These are phyloP conservation scores for Phytopythium vexans DNA, from an alignment of 352 stramenopile genomes.

Conservation along the genomic window DNA sequence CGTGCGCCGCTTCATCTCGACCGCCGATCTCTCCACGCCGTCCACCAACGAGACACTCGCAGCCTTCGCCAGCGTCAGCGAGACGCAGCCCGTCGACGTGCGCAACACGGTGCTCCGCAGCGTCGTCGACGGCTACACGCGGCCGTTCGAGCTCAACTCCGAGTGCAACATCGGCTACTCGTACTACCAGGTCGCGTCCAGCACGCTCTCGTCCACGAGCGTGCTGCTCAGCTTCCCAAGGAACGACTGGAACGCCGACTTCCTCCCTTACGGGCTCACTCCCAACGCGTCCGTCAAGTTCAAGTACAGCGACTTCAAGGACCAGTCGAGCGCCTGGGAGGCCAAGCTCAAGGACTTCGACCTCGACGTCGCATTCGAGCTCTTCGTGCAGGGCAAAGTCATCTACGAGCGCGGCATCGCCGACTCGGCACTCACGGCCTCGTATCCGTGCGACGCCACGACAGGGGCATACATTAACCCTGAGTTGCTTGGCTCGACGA, in stretches of 20 bases:
- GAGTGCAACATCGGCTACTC: slow-evolving; percentile 16
- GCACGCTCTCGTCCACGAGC: slow-evolving; percentile 32
- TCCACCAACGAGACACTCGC: slow-evolving; percentile 12
- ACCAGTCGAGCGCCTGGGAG: slow-evolving; percentile 12
- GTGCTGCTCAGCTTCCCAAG: slow-evolving; percentile 31
- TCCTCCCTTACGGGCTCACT: slow-evolving; percentile 17
- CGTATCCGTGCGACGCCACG: slow-evolving; percentile 6
- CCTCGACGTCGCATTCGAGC: slow-evolving; percentile 7
- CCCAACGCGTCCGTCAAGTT: slow-evolving; percentile 15
- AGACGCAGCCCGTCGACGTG: background rate
- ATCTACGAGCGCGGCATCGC: slow-evolving; percentile 23
- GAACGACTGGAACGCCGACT: slow-evolving; percentile 36
- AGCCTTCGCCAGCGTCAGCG: background rate
- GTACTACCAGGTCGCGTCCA: slow-evolving; percentile 11
- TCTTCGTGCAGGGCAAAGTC: slow-evolving; percentile 22
- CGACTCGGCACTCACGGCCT: slow-evolving; percentile 8
- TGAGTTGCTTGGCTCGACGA: background rate
- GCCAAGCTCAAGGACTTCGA: slow-evolving; percentile 9
- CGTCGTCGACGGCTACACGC: slow-evolving; percentile 13
- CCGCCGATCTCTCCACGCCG: slow-evolving; percentile 8
- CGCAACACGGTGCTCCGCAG: slow-evolving; percentile 16
- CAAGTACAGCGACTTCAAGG: slow-evolving; percentile 7
- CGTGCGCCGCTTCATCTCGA: slow-evolving; percentile 10
- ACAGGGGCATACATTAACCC: background rate
- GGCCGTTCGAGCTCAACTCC: slow-evolving; percentile 19